Evolutionary conservation across 352 stramenopile species (phyloP).

Genomic region (Phytophthora pini): DNA sequence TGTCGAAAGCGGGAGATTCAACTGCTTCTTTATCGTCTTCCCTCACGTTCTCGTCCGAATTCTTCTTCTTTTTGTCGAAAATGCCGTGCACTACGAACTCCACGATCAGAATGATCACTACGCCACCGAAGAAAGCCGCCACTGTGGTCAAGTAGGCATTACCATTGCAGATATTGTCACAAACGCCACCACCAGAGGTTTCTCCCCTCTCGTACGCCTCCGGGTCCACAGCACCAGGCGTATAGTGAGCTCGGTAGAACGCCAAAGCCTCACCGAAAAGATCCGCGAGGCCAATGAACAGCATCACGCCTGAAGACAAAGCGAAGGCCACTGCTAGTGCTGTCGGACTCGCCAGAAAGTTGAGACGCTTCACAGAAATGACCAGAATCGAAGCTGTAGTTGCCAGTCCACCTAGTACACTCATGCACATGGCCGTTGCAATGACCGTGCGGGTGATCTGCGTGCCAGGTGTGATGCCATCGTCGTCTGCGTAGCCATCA

Average conservation of each 20-base stretch:
- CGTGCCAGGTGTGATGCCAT: too few relatives aligned
- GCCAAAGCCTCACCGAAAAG: slow-evolving; percentile 56
- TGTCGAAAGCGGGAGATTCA: slow-evolving; percentile 3
- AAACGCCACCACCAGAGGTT: slow-evolving; percentile 45
- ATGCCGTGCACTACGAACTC: slow-evolving; percentile 62
- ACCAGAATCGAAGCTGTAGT: too few relatives aligned
- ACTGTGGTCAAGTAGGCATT: slow-evolving; percentile 57
- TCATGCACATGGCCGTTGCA: too few relatives aligned
- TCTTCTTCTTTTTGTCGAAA: slow-evolving; percentile 30
- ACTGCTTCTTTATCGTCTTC: slow-evolving; percentile 19
- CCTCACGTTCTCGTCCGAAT: slow-evolving; percentile 1
- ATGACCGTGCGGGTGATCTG: too few relatives aligned
- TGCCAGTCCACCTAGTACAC: too few relatives aligned
- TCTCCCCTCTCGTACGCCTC: slow-evolving; percentile 70
- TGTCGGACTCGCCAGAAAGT: slow-evolving; percentile 57
- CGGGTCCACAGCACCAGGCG: slow-evolving; percentile 51
- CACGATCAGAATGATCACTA: slow-evolving; percentile 64
- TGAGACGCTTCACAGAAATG: not conserved
- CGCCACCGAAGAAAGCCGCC: slow-evolving; percentile 55
- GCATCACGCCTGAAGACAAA: slow-evolving; percentile 66
- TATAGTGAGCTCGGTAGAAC: slow-evolving; percentile 58
- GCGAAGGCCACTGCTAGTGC: slow-evolving; percentile 63
- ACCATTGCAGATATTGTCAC: slow-evolving; percentile 65
- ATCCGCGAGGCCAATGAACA: slow-evolving; percentile 71
- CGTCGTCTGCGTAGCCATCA: too few relatives aligned